Evolutionary conservation across 2,329 filamentous ascomycete genomes (phyloP), one percentile per base, ranked within the genome.

Genomic region (Seiridium cupressi): DNA sequence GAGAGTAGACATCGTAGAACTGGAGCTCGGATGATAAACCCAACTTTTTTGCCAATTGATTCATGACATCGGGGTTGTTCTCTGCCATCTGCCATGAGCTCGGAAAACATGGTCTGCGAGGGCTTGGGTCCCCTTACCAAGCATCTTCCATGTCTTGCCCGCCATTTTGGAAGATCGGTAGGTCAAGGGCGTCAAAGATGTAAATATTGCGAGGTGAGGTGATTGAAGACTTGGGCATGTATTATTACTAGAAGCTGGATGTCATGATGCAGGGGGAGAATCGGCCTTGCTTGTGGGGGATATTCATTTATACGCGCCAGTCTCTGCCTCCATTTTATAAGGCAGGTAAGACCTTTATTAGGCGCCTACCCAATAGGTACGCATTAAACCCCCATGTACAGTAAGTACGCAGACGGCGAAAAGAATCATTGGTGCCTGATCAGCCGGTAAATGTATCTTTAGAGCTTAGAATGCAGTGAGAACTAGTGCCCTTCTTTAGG

Each of bases 1-100:
- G 85, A 66, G 86, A 90, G 80, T 86, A 94, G 73, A 96, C 89
- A 73, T 96, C 92, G 75, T 92, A 86, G 81, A 95, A 96, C 66
- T 83, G 81, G 13, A 96, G 80, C 44, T 81, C 77, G 34, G 79
- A 71, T 1, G 90, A 88, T 49, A 95, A 81, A 54, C 91, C 91
- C 11, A 95, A 84, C 65, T 87, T 85, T 71, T 86, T 85, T 34
- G 90, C 83, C 13, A 96, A 84, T 51, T 83, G 78, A 60, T 85
- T 89, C 84, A 96, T 93, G 53, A 94, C 87, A 69, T 90, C 88
- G 0, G 92, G 91, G 73, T 94, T 92, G 74, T 83, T 83, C 65
- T 84, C 80, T 73, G 60, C 51, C 59, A 34, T 55, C 13, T 55
- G 51, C 38, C 7, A 55, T 55, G 40, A 55, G 51, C 38, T 7